phyloP scores from a whole-genome alignment of 176 grass and related monocot genomes.

The Luzula sylvatica region DNA sequence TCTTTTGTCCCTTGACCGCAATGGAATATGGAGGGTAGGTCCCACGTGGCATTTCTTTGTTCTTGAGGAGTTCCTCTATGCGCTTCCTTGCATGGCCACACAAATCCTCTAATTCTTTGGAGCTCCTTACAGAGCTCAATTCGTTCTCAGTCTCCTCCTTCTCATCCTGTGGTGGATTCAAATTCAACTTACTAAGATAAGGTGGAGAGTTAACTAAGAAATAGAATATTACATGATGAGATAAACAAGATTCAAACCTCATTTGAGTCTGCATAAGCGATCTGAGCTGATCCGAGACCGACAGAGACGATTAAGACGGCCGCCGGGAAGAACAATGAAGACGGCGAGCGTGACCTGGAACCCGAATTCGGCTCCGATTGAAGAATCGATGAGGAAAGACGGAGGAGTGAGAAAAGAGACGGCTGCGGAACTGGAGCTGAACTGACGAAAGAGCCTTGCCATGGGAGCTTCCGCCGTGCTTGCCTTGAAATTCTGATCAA shows the following conservation, averaged over 20 bases:
- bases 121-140: constrained; percentile 1
- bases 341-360: background rate
- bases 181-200: too few relatives aligned
- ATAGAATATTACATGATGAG: background rate
- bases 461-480: constrained; percentile 13
- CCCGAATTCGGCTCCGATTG: constrained; percentile 15
- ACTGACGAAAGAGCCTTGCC: background rate
- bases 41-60: constrained; percentile 36
- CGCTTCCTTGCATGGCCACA: constrained; percentile 49
- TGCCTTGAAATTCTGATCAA: constrained; percentile 14
- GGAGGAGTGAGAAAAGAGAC: constrained; percentile 22
- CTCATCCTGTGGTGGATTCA: background rate
- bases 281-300: constrained; percentile 24
- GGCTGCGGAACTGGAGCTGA: constrained; percentile 11
- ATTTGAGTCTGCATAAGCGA: constrained; percentile 43
- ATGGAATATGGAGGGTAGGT: constrained; percentile 63
- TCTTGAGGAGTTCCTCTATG: constrained; percentile 44
- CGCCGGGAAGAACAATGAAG: constrained; percentile 7
- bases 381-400: background rate
- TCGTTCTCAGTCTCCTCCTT: background rate
- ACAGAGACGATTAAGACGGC: constrained; percentile 14
- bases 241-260: constrained; percentile 15
- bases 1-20: constrained; percentile 50
- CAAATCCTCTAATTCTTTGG: constrained; percentile 30
- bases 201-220: background rate